Evolutionary conservation across 352 stramenopile species (phyloP).

Genomic region (Globisporangium sylvaticum): DNA sequence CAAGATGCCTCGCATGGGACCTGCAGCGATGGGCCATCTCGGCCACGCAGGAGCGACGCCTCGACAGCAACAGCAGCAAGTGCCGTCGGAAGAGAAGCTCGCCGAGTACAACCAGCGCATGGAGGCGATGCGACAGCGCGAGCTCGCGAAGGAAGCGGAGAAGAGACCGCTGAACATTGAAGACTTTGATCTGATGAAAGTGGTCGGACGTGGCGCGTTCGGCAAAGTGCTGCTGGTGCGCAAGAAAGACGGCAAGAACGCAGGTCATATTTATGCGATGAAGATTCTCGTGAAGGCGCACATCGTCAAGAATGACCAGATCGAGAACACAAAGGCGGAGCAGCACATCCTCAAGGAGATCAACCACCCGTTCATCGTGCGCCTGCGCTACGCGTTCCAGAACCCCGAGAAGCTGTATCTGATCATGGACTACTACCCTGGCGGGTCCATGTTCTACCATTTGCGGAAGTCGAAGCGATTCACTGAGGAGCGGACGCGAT

Average conservation of each 20-base stretch:
- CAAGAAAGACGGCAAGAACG: slow-evolving; percentile 88
- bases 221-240: slow-evolving; percentile 94
- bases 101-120: slow-evolving; percentile 62
- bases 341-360: slow-evolving; percentile 90
- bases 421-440: slow-evolving; percentile 94
- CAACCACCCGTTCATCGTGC: slow-evolving; percentile 85
- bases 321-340: slow-evolving; percentile 90
- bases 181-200: slow-evolving; percentile 95
- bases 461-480: slow-evolving; percentile 86
- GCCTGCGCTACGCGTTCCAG: slow-evolving; percentile 84
- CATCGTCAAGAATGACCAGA: slow-evolving; percentile 92
- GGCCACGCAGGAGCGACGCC: slow-evolving; percentile 12
- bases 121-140: slow-evolving; percentile 76
- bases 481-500: slow-evolving; percentile 71
- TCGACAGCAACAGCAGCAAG: slow-evolving; percentile 9
- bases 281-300: slow-evolving; percentile 93
- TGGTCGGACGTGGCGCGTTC: slow-evolving; percentile 94
- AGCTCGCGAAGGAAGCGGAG: slow-evolving; percentile 68
- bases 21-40: slow-evolving; percentile 12
- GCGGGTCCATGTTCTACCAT: slow-evolving; percentile 88
- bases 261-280: slow-evolving; percentile 90
- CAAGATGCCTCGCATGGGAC: slow-evolving; percentile 62
- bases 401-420: slow-evolving; percentile 94
- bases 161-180: slow-evolving; percentile 77
- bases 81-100: slow-evolving; percentile 55